Conservation (phyloP, 305 asterid species). For the Andrographis paniculata region DNA sequence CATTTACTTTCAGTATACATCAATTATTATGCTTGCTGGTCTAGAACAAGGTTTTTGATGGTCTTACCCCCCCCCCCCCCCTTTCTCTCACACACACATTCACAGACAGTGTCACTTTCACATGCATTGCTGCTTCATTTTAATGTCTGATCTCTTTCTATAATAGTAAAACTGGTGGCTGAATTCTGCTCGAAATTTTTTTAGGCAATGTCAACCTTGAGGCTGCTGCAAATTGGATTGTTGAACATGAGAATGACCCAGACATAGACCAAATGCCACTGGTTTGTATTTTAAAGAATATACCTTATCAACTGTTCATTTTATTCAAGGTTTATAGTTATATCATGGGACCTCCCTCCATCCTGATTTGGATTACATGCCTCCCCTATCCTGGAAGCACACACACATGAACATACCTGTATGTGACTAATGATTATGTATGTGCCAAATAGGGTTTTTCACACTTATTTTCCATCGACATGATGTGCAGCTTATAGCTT, state of each 20-base stretch:
- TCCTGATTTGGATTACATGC: not conserved
- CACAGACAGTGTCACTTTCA: not conserved
- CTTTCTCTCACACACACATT: too few relatives aligned
- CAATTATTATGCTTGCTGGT: not conserved
- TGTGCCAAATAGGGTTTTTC: too few relatives aligned
- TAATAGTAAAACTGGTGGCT: slow-evolving; percentile 4
- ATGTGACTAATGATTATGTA: too few relatives aligned
- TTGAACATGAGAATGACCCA: slow-evolving; percentile 87
- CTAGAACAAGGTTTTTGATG: too few relatives aligned
- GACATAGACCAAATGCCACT: slow-evolving; percentile 82
- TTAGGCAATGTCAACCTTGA: slow-evolving; percentile 74
- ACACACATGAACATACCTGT: too few relatives aligned
- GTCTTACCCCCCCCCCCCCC: too few relatives aligned
- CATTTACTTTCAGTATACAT: not conserved
- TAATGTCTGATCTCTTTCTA: not conserved
- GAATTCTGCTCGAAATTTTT: slow-evolving; percentile 10
- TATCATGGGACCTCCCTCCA: not conserved
- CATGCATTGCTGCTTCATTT: not conserved
- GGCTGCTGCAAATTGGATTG: slow-evolving; percentile 90
- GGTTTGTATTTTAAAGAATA: slow-evolving; percentile 37
- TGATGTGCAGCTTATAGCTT: too few relatives aligned
- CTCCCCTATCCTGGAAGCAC: too few relatives aligned
- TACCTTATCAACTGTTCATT: not conserved
- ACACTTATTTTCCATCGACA: not conserved
- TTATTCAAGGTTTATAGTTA: too few relatives aligned